A percentile compares a stretch with the other conserved stretches of the same genome.
These are phyloP conservation scores for Tricholoma sp. DNA, from an alignment of 768 basidiomycete species.

Conservation along the genomic window DNA sequence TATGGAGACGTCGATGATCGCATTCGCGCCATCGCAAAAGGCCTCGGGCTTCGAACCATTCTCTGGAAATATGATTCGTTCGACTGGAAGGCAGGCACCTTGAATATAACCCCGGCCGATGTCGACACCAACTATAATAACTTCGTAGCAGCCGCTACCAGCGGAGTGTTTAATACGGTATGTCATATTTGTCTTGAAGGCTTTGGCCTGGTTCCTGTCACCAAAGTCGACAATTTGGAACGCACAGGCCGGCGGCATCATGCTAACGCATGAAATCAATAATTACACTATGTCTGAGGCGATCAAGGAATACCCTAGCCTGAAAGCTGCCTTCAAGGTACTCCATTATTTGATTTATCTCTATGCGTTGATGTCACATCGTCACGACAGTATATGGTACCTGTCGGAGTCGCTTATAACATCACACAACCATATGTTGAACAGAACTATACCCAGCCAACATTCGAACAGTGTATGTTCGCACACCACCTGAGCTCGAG, in stretches of 20 bases:
- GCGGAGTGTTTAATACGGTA: conserved; percentile 37
- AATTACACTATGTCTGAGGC: conserved; percentile 61
- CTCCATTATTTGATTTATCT: conserved; percentile 4
- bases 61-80: conserved; percentile 69
- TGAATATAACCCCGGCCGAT: conserved; percentile 35
- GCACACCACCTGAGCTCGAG: no score
- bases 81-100: conserved; percentile 65
- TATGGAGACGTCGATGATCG: conserved; percentile 73
- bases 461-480: conserved; percentile 42
- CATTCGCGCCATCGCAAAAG: conserved; percentile 63
- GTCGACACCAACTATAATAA: conserved; percentile 50
- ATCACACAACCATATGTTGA: conserved; percentile 50
- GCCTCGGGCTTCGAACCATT: conserved; percentile 64
- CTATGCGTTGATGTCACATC: neutral
- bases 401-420: conserved; percentile 48
- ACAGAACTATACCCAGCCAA: conserved; percentile 33
- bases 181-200: neutral
- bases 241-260: conserved; percentile 41
- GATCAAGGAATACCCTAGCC: conserved; percentile 41
- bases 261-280: conserved; percentile 55
- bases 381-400: conserved; percentile 38
- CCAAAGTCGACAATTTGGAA: neutral
- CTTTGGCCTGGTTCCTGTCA: neutral
- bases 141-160: conserved; percentile 43
- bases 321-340: conserved; percentile 44